Base-by-base conservation (phyloP, 441 rosid genomes). In the Pelargonium fulgidum region DNA sequence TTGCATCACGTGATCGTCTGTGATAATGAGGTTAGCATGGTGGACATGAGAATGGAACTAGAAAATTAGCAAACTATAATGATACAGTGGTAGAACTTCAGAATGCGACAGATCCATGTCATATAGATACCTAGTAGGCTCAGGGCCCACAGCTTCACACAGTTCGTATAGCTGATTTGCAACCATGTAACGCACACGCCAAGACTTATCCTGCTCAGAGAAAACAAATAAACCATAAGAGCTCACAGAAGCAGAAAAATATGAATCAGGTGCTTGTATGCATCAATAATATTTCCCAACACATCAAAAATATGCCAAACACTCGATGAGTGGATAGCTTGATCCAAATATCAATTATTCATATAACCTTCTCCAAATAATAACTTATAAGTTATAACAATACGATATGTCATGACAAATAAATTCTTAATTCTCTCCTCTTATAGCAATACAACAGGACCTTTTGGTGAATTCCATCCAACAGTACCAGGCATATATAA, bases 151-250 rank as follows among this genome's bases (percentile, higher is more conserved):
- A 78, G 96, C 95, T 80, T 91, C 98, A 73, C 93, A 93, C 22
- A 93, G 84, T 80, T 87, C 99, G 75, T 91, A 93, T 64, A 93
- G 82, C 76, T 93, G 97, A 81, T 93, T 90, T 54, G 99, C 97
- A 63, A 91, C 99, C 99, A 89, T 93, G 83, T 90, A 93, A 11
- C 99, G 95, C 48, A 93, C 99, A 68, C 97, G 95, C 99, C 99
- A 93, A 69, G 99, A 93, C 71, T 93, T 93, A 71, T 93, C 99
- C 99, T 93, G 84, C 47, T 67, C 62, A 71, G 33, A n/a, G 13
- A 45, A 62, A 69, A 62, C 33, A 62, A 5, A 48, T 24, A 24
- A 24, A 24, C 2, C 2, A 24, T 24, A 1, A 24, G 29, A 24
- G 29, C 3, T 24, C 29, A 24, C 29, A 48, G 16, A 7, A 52